These are phyloP conservation scores for Beauveria varroae DNA, from an alignment of 2,329 filamentous ascomycete species.

Conservation along the genomic window DNA sequence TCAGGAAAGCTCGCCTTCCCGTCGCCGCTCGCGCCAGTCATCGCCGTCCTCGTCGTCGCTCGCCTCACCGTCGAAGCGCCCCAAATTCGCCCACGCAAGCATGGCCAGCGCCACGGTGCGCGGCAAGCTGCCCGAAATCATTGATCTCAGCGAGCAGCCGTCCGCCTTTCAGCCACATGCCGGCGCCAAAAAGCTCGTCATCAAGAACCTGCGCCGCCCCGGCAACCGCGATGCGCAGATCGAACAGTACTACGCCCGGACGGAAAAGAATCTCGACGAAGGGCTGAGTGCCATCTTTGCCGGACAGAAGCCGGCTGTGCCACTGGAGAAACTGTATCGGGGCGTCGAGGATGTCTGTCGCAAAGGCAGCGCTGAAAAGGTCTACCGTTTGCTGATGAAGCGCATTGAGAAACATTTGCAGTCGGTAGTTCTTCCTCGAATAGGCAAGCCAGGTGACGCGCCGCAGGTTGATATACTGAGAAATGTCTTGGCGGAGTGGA, in stretches of 20 bases:
- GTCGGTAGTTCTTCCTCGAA: constrained; percentile 46
- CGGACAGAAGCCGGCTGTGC: constrained; percentile 53
- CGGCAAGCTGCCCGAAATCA: constrained; percentile 32
- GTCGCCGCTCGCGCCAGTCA: constrained; percentile 30
- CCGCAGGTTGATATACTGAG: constrained; percentile 59
- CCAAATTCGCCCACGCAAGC: constrained; percentile 20
- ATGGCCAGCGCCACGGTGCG: constrained; percentile 31
- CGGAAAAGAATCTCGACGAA: constrained; percentile 64
- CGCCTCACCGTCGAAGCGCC: constrained; percentile 24
- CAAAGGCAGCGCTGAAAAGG: constrained; percentile 59
- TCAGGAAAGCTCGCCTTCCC: constrained; percentile 26
- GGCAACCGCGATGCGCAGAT: constrained; percentile 52
- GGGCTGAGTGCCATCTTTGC: constrained; percentile 69
- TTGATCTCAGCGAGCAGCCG: constrained; percentile 27
- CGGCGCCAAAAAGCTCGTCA: constrained; percentile 79
- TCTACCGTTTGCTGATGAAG: constrained; percentile 59
- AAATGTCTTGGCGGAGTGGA: constrained; percentile 55
- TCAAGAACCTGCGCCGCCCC: constrained; percentile 76
- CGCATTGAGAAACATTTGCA: constrained; percentile 63
- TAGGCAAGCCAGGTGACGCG: constrained; percentile 41
- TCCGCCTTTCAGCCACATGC: constrained; percentile 61
- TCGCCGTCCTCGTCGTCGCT: constrained; percentile 24
- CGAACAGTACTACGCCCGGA: constrained; percentile 69
- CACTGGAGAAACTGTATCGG: constrained; percentile 83
- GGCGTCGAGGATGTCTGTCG: constrained; percentile 89